These are phyloP conservation scores for Pseudogymnoascus sp. DNA, from an alignment of 2,329 filamentous ascomycete species.

Conservation along the genomic window DNA sequence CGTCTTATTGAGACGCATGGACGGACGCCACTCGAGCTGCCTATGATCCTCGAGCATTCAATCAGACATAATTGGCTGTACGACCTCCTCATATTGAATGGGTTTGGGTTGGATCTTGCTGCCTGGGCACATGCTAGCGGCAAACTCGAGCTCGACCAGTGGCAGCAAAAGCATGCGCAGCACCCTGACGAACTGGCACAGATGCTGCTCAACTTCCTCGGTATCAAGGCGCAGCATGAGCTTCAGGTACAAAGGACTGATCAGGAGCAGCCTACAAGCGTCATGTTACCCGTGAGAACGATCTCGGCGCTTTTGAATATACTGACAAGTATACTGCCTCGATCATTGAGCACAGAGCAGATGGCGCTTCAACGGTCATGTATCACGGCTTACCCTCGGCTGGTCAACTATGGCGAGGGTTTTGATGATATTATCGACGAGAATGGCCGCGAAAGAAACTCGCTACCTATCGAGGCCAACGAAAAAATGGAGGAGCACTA, in stretches of 20 bases:
- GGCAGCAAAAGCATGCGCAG: conserved; percentile 66
- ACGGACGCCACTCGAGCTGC: conserved; percentile 58
- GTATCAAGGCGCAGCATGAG: conserved; percentile 79
- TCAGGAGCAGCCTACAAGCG: conserved; percentile 58
- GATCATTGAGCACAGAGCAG: conserved; percentile 57
- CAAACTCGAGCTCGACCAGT: conserved; percentile 71
- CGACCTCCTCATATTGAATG: conserved; percentile 56
- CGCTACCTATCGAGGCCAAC: conserved; percentile 70
- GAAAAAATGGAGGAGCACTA: conserved; percentile 95
- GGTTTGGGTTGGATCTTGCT: conserved; percentile 80
- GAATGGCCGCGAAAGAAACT: conserved; percentile 76
- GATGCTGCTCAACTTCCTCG: conserved; percentile 70
- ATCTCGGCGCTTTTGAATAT: conserved; percentile 75
- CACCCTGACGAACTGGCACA: conserved; percentile 60
- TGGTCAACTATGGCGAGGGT: conserved; percentile 94
- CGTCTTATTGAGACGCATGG: conserved; percentile 73
- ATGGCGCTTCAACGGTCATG: conserved; percentile 78
- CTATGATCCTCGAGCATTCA: conserved; percentile 70
- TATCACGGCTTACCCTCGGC: conserved; percentile 82
- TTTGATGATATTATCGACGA: conserved; percentile 85
- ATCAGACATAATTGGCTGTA: conserved; percentile 78
- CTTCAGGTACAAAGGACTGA: conserved; percentile 62
- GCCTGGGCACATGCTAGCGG: conserved; percentile 76
- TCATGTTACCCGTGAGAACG: conserved; percentile 76
- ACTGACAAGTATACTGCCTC: conserved; percentile 61